Percentiles rank a stretch among this genome's conserved stretches.
Evolutionary conservation across 2,329 filamentous ascomycete species (phyloP).

Genomic region (Pezicula rhizophila): DNA sequence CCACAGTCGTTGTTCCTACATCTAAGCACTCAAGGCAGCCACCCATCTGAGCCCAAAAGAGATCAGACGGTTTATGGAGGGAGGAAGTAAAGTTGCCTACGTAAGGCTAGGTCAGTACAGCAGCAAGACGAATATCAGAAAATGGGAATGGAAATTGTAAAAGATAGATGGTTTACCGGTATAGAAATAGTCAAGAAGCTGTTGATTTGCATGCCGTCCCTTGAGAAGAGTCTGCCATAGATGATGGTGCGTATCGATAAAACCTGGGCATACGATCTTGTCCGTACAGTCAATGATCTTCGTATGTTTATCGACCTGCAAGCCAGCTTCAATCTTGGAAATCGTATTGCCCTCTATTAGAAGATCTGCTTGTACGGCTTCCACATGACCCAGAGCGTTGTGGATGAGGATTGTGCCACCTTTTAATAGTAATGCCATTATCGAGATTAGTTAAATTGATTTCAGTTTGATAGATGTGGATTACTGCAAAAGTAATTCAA

Average conservation of each 20-base stretch:
- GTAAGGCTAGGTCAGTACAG: too few relatives aligned
- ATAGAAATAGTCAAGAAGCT: constrained; percentile 36
- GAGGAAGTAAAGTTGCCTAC: constrained; percentile 33
- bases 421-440: constrained; percentile 31
- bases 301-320: constrained; percentile 12
- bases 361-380: constrained; percentile 23
- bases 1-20: constrained; percentile 35
- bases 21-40: constrained; percentile 35
- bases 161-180: constrained; percentile 23
- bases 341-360: constrained; percentile 27
- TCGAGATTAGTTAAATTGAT: too few relatives aligned
- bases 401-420: constrained; percentile 31
- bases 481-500: too few relatives aligned
- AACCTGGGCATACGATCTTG: constrained; percentile 30
- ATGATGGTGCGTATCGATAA: constrained; percentile 32
- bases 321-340: constrained; percentile 24
- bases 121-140: too few relatives aligned
- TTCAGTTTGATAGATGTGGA: too few relatives aligned
- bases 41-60: constrained; percentile 39
- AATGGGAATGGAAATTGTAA: constrained; percentile 4
- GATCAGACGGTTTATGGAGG: constrained; percentile 34
- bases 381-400: constrained; percentile 25
- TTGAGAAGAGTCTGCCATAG: constrained; percentile 30
- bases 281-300: constrained; percentile 31
- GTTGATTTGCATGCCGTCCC: constrained; percentile 31